Percentiles rank a stretch among this genome's conserved stretches.
These are phyloP conservation scores for Russula sp. DNA, from an alignment of 768 basidiomycete species.

Conservation along the genomic window DNA sequence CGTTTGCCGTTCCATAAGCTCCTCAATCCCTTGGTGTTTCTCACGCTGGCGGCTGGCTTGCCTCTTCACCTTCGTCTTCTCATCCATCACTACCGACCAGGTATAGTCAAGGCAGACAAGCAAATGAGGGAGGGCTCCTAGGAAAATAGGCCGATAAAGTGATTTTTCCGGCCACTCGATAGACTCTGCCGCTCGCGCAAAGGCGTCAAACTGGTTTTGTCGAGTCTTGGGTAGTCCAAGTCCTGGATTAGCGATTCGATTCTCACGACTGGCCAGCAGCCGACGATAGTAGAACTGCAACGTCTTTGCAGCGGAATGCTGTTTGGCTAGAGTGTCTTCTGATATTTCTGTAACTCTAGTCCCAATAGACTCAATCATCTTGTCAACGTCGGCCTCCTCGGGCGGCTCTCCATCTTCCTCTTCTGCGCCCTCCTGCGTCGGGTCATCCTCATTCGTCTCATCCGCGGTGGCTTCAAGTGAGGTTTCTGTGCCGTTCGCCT, in stretches of 20 bases:
- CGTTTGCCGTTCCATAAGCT: slow-evolving; percentile 14
- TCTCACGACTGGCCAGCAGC: slow-evolving; percentile 1
- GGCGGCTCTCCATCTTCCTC: slow-evolving; percentile 15
- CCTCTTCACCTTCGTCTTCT: slow-evolving; percentile 16
- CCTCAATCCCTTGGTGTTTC: slow-evolving; percentile 20
- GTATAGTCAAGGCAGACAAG: slow-evolving; percentile 16
- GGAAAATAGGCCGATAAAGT: slow-evolving; percentile 19
- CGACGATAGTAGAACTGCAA: slow-evolving; percentile 12
- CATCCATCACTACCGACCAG: background rate
- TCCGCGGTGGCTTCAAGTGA: background rate
- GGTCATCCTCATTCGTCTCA: background rate
- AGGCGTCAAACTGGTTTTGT: slow-evolving; percentile 7
- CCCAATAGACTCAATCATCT: slow-evolving; percentile 13
- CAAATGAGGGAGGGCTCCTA: slow-evolving; percentile 21
- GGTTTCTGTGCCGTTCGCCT: background rate
- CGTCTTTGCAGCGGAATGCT: slow-evolving; percentile 5
- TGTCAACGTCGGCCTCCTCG: background rate
- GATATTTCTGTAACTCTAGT: background rate
- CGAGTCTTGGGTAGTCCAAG: slow-evolving; percentile 14
- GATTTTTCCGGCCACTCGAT: slow-evolving; percentile 14
- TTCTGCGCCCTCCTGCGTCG: background rate
- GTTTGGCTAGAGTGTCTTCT: background rate
- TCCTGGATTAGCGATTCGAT: slow-evolving; percentile 6
- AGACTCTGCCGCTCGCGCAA: background rate
- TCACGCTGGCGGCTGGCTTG: background rate